Percentiles rank a stretch among this genome's conserved stretches.
These are phyloP conservation scores for Sextonia rubra DNA, from an alignment of 164 flowering plant species.

Conservation along the genomic window DNA sequence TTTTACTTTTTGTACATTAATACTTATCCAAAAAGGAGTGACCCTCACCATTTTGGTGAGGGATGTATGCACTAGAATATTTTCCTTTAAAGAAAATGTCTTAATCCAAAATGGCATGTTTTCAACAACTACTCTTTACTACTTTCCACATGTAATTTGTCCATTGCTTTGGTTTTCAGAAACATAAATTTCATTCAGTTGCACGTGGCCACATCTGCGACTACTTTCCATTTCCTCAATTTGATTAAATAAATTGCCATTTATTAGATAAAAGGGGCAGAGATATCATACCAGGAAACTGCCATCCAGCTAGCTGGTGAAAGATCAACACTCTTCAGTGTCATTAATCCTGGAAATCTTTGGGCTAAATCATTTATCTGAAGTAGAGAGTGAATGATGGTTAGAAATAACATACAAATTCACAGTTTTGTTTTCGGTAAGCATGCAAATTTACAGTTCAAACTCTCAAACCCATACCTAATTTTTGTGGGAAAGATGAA, in stretches of 20 bases:
- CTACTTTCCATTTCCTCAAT: too few relatives aligned
- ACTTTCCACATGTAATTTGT: background rate
- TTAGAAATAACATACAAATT: background rate
- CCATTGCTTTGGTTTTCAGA: background rate
- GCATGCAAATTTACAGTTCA: too few relatives aligned
- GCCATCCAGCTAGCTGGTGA: slow-evolving; percentile 78
- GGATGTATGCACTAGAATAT: too few relatives aligned
- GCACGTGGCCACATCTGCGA: background rate
- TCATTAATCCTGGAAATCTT: slow-evolving; percentile 33
- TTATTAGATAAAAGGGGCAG: too few relatives aligned
- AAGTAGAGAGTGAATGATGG: background rate
- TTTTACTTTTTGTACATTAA: too few relatives aligned
- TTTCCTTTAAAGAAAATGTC: background rate
- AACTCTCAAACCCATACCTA: background rate
- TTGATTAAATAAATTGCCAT: too few relatives aligned
- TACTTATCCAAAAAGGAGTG: too few relatives aligned
- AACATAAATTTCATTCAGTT: background rate
- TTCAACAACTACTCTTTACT: background rate
- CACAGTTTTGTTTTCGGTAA: too few relatives aligned
- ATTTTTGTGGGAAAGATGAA: background rate
- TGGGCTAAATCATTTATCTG: slow-evolving; percentile 39
- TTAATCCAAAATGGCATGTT: background rate
- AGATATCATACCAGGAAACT: slow-evolving; percentile 55
- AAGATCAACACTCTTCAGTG: slow-evolving; percentile 52
- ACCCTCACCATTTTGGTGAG: too few relatives aligned